Conservation (phyloP, 352 stramenopile genomes). For the Paralagenidium karlingii region DNA sequence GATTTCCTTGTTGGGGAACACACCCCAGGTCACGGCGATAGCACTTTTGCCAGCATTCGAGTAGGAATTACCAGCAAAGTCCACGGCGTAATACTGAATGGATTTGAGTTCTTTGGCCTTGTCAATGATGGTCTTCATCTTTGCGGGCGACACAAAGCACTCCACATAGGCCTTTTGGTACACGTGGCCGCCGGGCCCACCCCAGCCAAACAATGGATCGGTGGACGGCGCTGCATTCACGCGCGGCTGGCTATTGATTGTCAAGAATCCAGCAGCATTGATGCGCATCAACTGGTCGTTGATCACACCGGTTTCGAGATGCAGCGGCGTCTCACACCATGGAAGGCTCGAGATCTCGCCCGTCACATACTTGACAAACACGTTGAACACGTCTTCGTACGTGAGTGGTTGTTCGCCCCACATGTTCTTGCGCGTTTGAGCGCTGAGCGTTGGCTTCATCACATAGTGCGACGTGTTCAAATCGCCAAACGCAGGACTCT, state of each 20-base stretch:
- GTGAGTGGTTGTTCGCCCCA: slow-evolving; percentile 85
- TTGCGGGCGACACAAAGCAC: slow-evolving; percentile 93
- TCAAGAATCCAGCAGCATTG: slow-evolving; percentile 88
- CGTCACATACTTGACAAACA: slow-evolving; percentile 94
- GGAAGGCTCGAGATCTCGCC: slow-evolving; percentile 92
- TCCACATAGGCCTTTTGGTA: slow-evolving; percentile 99
- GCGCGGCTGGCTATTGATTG: slow-evolving; percentile 91
- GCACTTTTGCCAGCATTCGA: slow-evolving; percentile 84
- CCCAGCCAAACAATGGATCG: slow-evolving; percentile 94
- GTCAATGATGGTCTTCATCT: slow-evolving; percentile 86
- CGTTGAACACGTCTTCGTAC: slow-evolving; percentile 89
- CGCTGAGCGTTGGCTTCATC: slow-evolving; percentile 35
- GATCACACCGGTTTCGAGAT: slow-evolving; percentile 90
- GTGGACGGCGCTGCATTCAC: slow-evolving; percentile 88
- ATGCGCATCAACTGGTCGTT: slow-evolving; percentile 51
- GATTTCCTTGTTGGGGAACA: slow-evolving; percentile 95
- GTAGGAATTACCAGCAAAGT: slow-evolving; percentile 83
- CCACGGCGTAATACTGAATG: slow-evolving; percentile 86
- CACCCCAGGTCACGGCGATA: slow-evolving; percentile 96
- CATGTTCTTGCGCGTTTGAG: slow-evolving; percentile 83
- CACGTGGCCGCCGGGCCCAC: slow-evolving; percentile 88
- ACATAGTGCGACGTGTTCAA: slow-evolving; percentile 95
- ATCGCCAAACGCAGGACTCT: slow-evolving; percentile 93
- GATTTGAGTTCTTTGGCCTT: slow-evolving; percentile 69
- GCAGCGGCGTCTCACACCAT: slow-evolving; percentile 94